Conservation (phyloP, 441 rosid species). For the Populus trichocarpa region DNA sequence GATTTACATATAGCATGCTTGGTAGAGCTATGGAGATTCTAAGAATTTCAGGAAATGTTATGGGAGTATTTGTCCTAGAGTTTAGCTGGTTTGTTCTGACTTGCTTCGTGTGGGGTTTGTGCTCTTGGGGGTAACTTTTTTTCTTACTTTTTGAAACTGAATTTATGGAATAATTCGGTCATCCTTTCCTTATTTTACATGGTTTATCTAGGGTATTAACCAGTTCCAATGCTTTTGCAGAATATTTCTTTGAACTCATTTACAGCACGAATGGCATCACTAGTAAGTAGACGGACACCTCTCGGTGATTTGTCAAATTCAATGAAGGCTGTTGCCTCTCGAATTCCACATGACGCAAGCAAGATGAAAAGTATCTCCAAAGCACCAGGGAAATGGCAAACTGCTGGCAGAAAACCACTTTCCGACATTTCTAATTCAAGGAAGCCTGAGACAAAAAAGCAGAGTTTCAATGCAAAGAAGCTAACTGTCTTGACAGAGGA, state of each 20-base stretch:
- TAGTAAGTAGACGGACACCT: neutral
- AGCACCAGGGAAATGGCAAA: slow-evolving; percentile 36
- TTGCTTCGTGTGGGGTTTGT: neutral
- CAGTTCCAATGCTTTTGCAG: neutral
- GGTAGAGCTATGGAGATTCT: neutral
- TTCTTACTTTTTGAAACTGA: neutral
- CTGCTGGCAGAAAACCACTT: slow-evolving; percentile 58
- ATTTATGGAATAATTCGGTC: neutral
- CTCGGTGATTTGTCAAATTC: neutral
- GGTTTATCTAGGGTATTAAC: neutral
- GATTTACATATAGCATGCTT: neutral
- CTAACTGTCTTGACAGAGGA: slow-evolving; percentile 30
- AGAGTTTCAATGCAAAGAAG: slow-evolving; percentile 38
- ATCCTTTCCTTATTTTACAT: neutral
- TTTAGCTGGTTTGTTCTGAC: neutral
- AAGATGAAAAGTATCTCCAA: slow-evolving; percentile 36
- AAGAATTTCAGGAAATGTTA: neutral
- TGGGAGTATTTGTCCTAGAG: neutral
- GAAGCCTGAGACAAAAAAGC: slow-evolving; percentile 33
- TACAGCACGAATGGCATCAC: neutral
- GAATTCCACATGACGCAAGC: slow-evolving; percentile 1
- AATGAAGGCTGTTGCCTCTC: neutral
- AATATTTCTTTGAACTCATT: neutral
- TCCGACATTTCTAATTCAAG: slow-evolving; percentile 59
- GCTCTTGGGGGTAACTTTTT: neutral